Conservation (phyloP, 1,139 yeast species). For the Candida pseudoviswanathii region DNA sequence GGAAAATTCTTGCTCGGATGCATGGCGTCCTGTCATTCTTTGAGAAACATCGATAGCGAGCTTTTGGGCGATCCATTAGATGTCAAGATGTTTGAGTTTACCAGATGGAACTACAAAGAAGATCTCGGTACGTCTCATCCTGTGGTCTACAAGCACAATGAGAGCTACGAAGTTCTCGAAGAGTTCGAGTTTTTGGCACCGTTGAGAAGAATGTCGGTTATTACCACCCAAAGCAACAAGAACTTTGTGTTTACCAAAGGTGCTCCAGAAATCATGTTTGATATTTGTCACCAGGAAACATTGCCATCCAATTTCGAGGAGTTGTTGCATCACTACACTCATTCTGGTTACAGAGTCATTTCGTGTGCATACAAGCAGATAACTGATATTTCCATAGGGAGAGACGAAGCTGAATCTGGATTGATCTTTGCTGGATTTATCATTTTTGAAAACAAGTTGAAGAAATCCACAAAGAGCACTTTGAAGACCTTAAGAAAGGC, state of each 20-base stretch:
- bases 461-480: conserved; percentile 64
- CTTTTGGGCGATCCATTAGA: conserved; percentile 93
- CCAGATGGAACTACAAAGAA: conserved; percentile 75
- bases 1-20: conserved; percentile 46
- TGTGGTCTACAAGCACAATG: conserved; percentile 31
- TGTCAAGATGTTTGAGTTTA: conserved; percentile 87
- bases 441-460: conserved; percentile 87
- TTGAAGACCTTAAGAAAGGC: conserved; percentile 63
- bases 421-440: conserved; percentile 84
- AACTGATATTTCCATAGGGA: conserved; percentile 15
- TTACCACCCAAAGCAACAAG: conserved; percentile 48
- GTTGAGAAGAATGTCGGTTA: conserved; percentile 88
- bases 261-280: conserved; percentile 94
- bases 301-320: conserved; percentile 78
- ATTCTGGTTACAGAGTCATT: conserved; percentile 90
- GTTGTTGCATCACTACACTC: conserved; percentile 80
- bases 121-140: conserved; percentile 40
- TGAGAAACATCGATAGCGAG: conserved; percentile 75
- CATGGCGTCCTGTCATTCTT: conserved; percentile 86
- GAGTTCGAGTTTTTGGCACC: conserved; percentile 86
- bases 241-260: conserved; percentile 71
- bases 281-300: conserved; percentile 68
- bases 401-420: conserved; percentile 69
- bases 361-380: conserved; percentile 79
- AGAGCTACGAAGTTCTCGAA: conserved; percentile 56